A percentile compares a stretch with the other conserved stretches of the same genome.
Evolutionary conservation across 192 early-diverging fungal species (phyloP).

Genomic region (Coemansia asiatica): DNA sequence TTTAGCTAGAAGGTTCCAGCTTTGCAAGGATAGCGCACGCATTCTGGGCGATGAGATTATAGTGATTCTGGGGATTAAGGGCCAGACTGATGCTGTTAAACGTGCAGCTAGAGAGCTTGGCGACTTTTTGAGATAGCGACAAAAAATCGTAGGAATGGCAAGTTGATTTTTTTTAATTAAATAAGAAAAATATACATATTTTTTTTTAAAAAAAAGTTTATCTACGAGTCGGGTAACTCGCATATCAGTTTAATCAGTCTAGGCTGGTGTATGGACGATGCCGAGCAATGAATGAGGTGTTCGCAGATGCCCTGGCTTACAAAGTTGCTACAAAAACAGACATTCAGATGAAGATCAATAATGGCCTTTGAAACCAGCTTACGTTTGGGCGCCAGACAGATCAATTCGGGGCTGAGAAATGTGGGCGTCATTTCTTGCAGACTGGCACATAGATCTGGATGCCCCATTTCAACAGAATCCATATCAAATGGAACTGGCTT

Average conservation of each 20-base stretch:
- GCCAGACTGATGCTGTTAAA: constrained; percentile 28
- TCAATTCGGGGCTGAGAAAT: constrained; percentile 1
- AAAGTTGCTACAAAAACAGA: constrained; percentile 39
- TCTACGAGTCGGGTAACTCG: constrained; percentile 21
- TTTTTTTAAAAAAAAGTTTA: no score
- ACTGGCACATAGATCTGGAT: not conserved
- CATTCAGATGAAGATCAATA: constrained; percentile 23
- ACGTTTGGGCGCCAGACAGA: constrained; percentile 10
- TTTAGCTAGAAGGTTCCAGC: constrained; percentile 38
- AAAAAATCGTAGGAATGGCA: not conserved
- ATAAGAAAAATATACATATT: not conserved
- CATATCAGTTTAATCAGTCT: constrained; percentile 18
- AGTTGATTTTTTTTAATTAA: not conserved
- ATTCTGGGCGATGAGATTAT: constrained; percentile 45
- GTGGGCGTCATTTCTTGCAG: not conserved
- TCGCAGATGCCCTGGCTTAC: constrained; percentile 15
- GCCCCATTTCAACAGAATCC: constrained; percentile 30
- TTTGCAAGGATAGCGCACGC: constrained; percentile 52
- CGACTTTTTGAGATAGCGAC: not conserved
- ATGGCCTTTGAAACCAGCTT: constrained; percentile 13
- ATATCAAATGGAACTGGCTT: constrained; percentile 14
- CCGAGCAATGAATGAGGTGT: constrained; percentile 34
- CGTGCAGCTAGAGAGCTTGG: constrained; percentile 34
- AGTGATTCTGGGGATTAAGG: constrained; percentile 40
- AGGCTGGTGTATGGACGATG: constrained; percentile 32